Percentiles rank a stretch among this genome's conserved stretches.
Evolutionary conservation across 768 basidiomycete genomes (phyloP).

Genomic region (Hebeloma cylindrosporum): DNA sequence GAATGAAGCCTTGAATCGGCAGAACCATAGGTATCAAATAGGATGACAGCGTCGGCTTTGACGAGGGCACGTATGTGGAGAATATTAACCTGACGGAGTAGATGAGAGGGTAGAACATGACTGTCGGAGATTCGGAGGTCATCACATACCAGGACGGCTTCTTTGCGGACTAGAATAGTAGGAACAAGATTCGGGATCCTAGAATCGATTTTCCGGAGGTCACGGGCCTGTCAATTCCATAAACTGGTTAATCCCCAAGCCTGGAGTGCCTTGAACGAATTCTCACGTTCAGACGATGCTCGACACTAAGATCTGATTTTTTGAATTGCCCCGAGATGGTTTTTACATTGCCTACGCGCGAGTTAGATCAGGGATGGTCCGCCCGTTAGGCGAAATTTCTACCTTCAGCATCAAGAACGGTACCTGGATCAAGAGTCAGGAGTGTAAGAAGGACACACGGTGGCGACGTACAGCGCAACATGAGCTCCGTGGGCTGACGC

Average conservation of each 20-base stretch:
- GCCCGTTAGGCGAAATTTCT: constrained; percentile 20
- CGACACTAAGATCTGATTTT: constrained; percentile 82
- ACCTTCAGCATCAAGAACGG: constrained; percentile 85
- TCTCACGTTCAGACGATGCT: constrained; percentile 88
- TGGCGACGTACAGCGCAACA: constrained; percentile 77
- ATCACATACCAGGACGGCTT: constrained; percentile 76
- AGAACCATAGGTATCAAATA: constrained; percentile 92
- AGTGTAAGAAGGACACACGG: constrained; percentile 13
- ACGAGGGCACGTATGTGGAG: constrained; percentile 94
- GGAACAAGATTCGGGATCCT: constrained; percentile 92
- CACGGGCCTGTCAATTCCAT: constrained; percentile 66
- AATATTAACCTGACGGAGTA: constrained; percentile 70
- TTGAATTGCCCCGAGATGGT: constrained; percentile 89
- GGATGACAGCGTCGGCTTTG: constrained; percentile 86
- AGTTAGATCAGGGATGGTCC: constrained; percentile 21
- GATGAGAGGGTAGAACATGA: constrained; percentile 8
- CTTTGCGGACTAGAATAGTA: constrained; percentile 85
- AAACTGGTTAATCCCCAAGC: constrained; percentile 10
- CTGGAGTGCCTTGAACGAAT: constrained; percentile 15
- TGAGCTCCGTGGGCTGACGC: constrained; percentile 84
- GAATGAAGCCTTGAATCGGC: constrained; percentile 84
- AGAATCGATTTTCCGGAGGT: constrained; percentile 95
- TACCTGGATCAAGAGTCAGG: constrained; percentile 52
- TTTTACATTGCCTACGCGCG: constrained; percentile 69
- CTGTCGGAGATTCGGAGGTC: constrained; percentile 1